These are phyloP conservation scores for Citrus hindsii DNA, from an alignment of 345 rosid species.

Conservation along the genomic window DNA sequence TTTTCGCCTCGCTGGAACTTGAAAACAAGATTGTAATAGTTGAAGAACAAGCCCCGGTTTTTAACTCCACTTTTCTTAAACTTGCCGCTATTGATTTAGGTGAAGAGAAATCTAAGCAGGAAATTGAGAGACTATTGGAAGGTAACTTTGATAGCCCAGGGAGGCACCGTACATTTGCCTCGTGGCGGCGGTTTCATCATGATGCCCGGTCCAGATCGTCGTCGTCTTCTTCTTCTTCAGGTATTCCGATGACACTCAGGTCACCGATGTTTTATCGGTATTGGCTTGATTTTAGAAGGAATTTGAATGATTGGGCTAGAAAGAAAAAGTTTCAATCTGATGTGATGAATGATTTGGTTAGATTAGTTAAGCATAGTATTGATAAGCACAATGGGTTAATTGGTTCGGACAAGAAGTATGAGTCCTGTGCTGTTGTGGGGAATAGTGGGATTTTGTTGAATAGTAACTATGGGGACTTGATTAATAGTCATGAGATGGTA, in stretches of 20 bases:
- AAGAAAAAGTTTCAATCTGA: slow-evolving; percentile 49
- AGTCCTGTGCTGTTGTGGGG: slow-evolving; percentile 90
- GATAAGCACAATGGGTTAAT: slow-evolving; percentile 41
- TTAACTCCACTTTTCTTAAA: slow-evolving; percentile 66
- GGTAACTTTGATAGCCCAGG: slow-evolving; percentile 48
- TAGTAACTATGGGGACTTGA: slow-evolving; percentile 49
- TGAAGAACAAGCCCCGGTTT: slow-evolving; percentile 23
- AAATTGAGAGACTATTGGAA: slow-evolving; percentile 60
- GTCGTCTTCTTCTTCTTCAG: slow-evolving; percentile 23
- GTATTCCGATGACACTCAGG: slow-evolving; percentile 37
- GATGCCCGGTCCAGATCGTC: slow-evolving; percentile 22
- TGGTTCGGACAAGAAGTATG: slow-evolving; percentile 37
- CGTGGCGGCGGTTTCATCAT: slow-evolving; percentile 46
- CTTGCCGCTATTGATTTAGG: slow-evolving; percentile 65
- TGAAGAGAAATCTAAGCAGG: slow-evolving; percentile 50
- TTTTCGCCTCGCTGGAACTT: slow-evolving; percentile 34
- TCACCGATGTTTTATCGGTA: slow-evolving; percentile 61
- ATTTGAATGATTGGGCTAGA: slow-evolving; percentile 58
- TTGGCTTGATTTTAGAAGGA: slow-evolving; percentile 69
- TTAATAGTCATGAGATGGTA: slow-evolving; percentile 82
- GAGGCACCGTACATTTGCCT: slow-evolving; percentile 40
- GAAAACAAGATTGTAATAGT: slow-evolving; percentile 14
- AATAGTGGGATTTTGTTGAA: slow-evolving; percentile 80
- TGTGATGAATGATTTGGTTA: slow-evolving; percentile 63
- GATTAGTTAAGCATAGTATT: slow-evolving; percentile 52